These are phyloP conservation scores for Hyphodiscus sp. DNA, from an alignment of 2,329 filamentous ascomycete species.

Conservation along the genomic window DNA sequence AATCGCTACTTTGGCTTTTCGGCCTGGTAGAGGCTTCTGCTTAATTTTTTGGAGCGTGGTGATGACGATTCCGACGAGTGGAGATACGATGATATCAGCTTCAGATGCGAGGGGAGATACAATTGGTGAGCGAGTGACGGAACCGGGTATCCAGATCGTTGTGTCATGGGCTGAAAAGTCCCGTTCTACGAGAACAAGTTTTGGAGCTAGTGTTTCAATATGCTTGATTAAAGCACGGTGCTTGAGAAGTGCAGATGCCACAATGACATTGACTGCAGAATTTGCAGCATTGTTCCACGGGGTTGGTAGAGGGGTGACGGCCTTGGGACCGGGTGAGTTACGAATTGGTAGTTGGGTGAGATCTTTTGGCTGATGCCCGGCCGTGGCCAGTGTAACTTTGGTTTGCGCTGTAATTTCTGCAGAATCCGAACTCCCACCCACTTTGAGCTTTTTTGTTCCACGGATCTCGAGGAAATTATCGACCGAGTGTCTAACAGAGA, in stretches of 20 bases:
- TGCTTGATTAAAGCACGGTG: constrained; percentile 42
- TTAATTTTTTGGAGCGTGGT: constrained; percentile 67
- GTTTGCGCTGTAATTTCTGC: background rate
- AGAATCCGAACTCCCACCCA: constrained; percentile 27
- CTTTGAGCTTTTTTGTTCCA: constrained; percentile 30
- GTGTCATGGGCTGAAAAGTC: constrained; percentile 43
- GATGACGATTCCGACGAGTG: constrained; percentile 60
- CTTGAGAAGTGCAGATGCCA: constrained; percentile 41
- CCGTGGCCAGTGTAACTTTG: background rate
- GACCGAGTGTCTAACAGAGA: constrained; percentile 38
- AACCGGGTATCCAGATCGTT: constrained; percentile 29
- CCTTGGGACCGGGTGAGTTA: constrained; percentile 9
- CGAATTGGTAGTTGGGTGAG: constrained; percentile 5
- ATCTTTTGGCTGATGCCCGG: background rate
- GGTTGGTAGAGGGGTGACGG: constrained; percentile 9
- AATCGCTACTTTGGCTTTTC: constrained; percentile 41
- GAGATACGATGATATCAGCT: constrained; percentile 68
- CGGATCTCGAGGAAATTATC: constrained; percentile 45
- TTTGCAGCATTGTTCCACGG: constrained; percentile 13
- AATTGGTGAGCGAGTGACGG: constrained; percentile 31
- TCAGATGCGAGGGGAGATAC: constrained; percentile 43
- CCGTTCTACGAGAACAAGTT: constrained; percentile 51
- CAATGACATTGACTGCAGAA: constrained; percentile 38
- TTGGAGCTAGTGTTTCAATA: constrained; percentile 43
- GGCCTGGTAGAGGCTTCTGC: constrained; percentile 64